Conservation (phyloP, 495 filamentous ascomycete genomes). For the Aspergillus avenaceus region DNA sequence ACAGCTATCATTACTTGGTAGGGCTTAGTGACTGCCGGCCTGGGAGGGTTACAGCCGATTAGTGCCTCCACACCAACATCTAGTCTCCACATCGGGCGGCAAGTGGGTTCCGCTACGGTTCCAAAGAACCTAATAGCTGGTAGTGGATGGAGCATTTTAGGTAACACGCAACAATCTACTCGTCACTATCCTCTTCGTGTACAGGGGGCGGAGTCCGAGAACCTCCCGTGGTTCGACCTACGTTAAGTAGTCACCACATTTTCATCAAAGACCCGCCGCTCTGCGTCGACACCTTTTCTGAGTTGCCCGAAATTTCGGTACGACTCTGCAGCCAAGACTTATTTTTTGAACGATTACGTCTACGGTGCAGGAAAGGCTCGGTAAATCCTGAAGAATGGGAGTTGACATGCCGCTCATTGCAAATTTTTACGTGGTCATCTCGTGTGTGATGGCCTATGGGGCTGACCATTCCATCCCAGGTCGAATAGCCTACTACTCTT, state of each 20-base stretch:
- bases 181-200: background rate
- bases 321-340: too few species aligned
- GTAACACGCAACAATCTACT: background rate
- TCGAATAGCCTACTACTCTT: background rate
- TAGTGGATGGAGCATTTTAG: background rate
- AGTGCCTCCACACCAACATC: background rate
- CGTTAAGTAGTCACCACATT: background rate
- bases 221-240: background rate
- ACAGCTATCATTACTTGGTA: background rate
- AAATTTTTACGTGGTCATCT: background rate
- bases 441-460: background rate
- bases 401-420: too few species aligned
- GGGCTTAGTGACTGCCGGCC: background rate
- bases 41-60: background rate
- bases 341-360: too few species aligned
- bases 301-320: too few species aligned
- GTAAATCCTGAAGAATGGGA: too few species aligned
- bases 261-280: background rate
- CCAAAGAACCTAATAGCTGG: background rate
- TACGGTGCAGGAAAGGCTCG: too few species aligned
- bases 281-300: background rate
- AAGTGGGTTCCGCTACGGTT: background rate
- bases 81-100: background rate
- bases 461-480: background rate
- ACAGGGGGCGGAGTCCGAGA: background rate